phyloP scores from a whole-genome alignment of 129 eudicot genomes.

The Sambucus nigra region DNA sequence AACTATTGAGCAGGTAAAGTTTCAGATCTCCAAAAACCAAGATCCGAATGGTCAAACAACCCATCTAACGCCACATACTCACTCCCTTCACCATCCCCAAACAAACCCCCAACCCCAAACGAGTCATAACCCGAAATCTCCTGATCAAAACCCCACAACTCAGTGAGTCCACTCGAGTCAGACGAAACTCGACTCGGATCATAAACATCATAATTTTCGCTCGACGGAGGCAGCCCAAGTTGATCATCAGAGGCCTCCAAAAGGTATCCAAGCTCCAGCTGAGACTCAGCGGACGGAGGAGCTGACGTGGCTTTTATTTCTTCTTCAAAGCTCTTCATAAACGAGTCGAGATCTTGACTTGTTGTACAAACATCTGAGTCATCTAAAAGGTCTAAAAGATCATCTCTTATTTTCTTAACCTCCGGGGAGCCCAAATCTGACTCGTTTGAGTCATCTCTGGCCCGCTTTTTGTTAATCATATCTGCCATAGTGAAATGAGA shows the following conservation, averaged over 20 bases:
- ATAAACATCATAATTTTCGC: constrained; percentile 5
- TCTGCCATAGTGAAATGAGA: constrained; percentile 23
- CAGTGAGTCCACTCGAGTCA: constrained; percentile 36
- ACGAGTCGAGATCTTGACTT: constrained; percentile 64
- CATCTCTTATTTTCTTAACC: constrained; percentile 40
- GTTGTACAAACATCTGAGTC: constrained; percentile 33
- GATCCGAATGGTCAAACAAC: constrained; percentile 65
- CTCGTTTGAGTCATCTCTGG: constrained; percentile 37
- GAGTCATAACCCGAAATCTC: constrained; percentile 45
- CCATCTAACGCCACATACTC: constrained; percentile 71
- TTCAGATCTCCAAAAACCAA: constrained; percentile 51
- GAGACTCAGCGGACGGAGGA: constrained; percentile 33
- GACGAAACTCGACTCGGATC: constrained; percentile 36
- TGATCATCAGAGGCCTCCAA: constrained; percentile 55
- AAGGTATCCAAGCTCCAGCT: constrained; percentile 43
- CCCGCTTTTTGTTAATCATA: constrained; percentile 27
- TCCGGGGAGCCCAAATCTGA: constrained; percentile 32
- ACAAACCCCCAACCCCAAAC: constrained; percentile 43
- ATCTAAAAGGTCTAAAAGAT: constrained; percentile 36
- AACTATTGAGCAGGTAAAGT: constrained; percentile 44
- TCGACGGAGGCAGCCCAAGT: constrained; percentile 55
- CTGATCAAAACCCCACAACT: constrained; percentile 42
- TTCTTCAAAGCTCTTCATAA: constrained; percentile 64
- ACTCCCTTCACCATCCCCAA: constrained; percentile 11
- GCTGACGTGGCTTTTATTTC: constrained; percentile 29